Evolutionary conservation across 768 basidiomycete species (phyloP), one percentile per base, ranked within the genome.

Genomic region (Rhizopogon sp.): DNA sequence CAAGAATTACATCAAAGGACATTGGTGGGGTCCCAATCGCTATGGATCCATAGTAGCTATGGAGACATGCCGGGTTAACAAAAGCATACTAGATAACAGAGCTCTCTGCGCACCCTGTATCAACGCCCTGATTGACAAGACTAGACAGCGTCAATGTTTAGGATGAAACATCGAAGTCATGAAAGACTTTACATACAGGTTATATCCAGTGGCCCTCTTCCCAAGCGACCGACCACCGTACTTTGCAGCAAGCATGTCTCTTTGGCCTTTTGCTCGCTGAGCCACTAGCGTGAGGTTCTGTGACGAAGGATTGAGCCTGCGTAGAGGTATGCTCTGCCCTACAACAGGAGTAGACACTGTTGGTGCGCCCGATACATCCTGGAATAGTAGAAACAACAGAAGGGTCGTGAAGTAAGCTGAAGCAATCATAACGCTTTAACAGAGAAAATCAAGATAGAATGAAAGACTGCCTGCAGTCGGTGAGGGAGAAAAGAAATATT

Each of bases 41-140:
- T 31, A 76, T 53, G 1, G 63, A 61, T 49, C 66, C 71, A 47
- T 60, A 64, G 55, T 66, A 70, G 35, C 57, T 58, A 9, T 49
- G 10, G 28, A 29, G 3, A 28, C 9, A 37, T 17, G 16, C 22
- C 31, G 7, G 20, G 22, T 55, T 14, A 55, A 25, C 17, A 28
- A 35, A 52, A 25, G 28, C 17, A 16, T 25, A 10, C 13, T n/a
- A 7, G 37, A 22, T 25, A 29, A 56, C 6, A 6, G 11, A 16
- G 37, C 16, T 35, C 6, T 33, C 22, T 31, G 16, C 72, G 42
- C 62, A 81, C 82, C 79, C 82, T 11, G 83, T 81, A 64, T 88
- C 86, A 7, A 73, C 64, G 49, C 81, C 79, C 67, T 87, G 84
- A 60, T 85, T 81, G 25, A 77, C 74, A 8, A 85, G 64, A 40